Evolutionary conservation across 1,139 yeast genomes (phyloP), one percentile per base, ranked within the genome.

Genomic region (Candida pseudocylindracea): DNA sequence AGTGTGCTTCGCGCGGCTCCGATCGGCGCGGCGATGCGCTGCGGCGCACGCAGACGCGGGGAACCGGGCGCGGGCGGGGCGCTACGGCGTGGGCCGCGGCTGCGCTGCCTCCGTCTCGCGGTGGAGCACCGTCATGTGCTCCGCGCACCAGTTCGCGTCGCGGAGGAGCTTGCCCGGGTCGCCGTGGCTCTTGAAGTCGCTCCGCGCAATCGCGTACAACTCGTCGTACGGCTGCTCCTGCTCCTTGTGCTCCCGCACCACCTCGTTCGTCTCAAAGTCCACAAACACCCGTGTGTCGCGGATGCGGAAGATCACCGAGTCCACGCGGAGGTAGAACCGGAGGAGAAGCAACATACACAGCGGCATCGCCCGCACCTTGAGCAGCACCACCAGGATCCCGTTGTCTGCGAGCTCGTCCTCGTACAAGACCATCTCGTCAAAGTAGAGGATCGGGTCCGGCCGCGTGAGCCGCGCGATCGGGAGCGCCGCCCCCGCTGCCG

Each of bases 391-490:
- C 0, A 91, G 71, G 24, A 81, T 76, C 4, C 99, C 99, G 49
- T 88, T 88, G 50, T 88, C 99, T 3, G 93, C 98, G 36, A 88
- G 58, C 48, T 88, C 99, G 46, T 88, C 98, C 48, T 88, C 99
- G 46, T 68, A 91, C 27, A 91, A 56, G 7, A 80, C 69, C 53
- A 81, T 70, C 43, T 85, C 95, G 48, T 83, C 96, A 46, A 70
- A 88, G 48, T 80, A 81, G 33, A 81, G 48, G 31, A 88, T 88
- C 2, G 93, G 94, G 43, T 83, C 94, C 7, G 78, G 85, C 36
- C 63, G 60, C 32, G 69, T 58, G 33, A 88, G 57, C 46, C 72
- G 68, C 13, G 69, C 69, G 15, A 79, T 45, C 0, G 98, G 98
- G 6, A 15, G 20, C 4, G 6, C 4, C 20, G 20, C 20, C 4